Base-by-base conservation (phyloP, 805 yeast genomes). In the Nadsonia fulvescens region DNA sequence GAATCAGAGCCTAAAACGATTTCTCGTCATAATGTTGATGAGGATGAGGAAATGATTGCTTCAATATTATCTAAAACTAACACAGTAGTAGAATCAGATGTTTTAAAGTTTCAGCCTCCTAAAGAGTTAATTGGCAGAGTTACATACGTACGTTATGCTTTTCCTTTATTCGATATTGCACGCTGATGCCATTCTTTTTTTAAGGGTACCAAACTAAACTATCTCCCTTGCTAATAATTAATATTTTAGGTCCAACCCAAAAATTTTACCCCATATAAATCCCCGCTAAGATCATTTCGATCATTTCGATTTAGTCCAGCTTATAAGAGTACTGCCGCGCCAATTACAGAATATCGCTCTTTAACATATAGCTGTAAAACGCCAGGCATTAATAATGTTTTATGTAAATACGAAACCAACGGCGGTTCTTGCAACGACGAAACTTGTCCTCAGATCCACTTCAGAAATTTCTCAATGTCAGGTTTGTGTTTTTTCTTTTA, bases 261-360 rank as follows among this genome's bases (percentile, higher is more conserved):
- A 12, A 12, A 11, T 8, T 32, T 23, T 25, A 30, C 14, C 7
- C 34, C 37, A 9, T 42, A 42, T 27, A 24, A 27, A 5, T 40
- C 45, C 8, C 39, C 45, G 5, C 24, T 42, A 25, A 28, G 29
- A 15, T 20, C 29, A 9, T 41, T 38, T 26, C 26, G 35, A 14
- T 39, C 45, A 8, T 40, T 31, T 29, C 24, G 27, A 13, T 41
- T 41, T 28, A 38, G 43, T 24, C 45, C 45, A 8, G 10, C 37
- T 17, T 38, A 25, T 18, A 8, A 15, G 12, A 25, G 18, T 13
- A 18, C 15, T 9, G 37, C 28, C 8, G 32, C 30, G n/a, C n/a
- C n/a, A 6, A 20, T n/a, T 8, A 25, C 24, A 9, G 35, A 36
- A 7, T 29, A 28, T 17, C 18, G 31, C 10, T 38, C 44, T 5